A percentile compares a stretch with the other conserved stretches of the same genome.
Conservation (phyloP, 345 rosid genomes). For the Triadica sebifera region DNA sequence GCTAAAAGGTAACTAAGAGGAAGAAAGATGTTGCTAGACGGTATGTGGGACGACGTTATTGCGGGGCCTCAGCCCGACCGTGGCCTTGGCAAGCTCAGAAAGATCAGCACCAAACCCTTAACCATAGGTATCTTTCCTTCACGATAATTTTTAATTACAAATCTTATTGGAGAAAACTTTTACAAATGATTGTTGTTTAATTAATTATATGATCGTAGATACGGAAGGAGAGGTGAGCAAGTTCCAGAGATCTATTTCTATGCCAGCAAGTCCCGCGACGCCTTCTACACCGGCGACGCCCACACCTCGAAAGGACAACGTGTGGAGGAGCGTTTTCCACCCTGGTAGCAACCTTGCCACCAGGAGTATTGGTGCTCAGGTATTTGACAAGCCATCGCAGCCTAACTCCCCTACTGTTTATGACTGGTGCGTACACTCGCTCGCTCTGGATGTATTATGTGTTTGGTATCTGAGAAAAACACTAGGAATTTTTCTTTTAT, state of each 20-base stretch:
- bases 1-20: too few relatives aligned
- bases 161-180: too few relatives aligned
- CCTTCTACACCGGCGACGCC: constrained; percentile 73
- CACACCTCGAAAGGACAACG: constrained; percentile 67
- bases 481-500: neutral
- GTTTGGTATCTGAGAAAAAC: neutral
- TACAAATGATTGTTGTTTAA: too few relatives aligned
- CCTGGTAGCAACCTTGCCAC: constrained; percentile 97
- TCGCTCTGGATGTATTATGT: neutral
- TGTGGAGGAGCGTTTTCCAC: constrained; percentile 95
- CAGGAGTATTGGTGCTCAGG: constrained; percentile 50
- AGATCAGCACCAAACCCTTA: constrained; percentile 53
- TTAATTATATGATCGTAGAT: constrained; percentile 10
- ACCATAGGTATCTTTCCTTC: neutral
- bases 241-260: constrained; percentile 53
- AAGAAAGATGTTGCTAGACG: constrained; percentile 53
- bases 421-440: constrained; percentile 58
- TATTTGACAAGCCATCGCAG: constrained; percentile 69
- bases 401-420: constrained; percentile 91
- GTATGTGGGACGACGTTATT: constrained; percentile 80
- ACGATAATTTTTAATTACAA: too few relatives aligned
- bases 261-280: constrained; percentile 60
- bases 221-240: constrained; percentile 49
- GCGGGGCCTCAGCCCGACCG: constrained; percentile 95
- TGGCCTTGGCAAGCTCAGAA: constrained; percentile 76